Evolutionary conservation across 2,329 filamentous ascomycete genomes (phyloP), one percentile per base, ranked within the genome.

Genomic region (Aciculosporium take): DNA sequence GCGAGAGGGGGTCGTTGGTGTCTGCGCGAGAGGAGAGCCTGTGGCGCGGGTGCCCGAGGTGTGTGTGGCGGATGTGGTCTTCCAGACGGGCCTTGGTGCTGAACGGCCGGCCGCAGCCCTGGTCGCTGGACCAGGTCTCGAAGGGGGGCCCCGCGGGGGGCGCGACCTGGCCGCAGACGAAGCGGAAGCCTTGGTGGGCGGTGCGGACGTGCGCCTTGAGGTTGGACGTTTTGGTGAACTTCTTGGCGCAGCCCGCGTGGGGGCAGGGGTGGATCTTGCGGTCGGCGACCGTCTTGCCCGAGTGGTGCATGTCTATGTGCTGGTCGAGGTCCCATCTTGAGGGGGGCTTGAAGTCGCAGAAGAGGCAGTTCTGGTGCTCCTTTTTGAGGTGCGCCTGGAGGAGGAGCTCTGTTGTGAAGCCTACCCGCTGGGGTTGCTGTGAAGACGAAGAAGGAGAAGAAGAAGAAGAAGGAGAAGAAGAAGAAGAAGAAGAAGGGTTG

Each of bases 151-250:
- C 57, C 7, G 63, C 65, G 1, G 87, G 63, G 49, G n/a, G n/a
- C n/a, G 81, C 75, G 9, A 77, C 72, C 37, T 79, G 63, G 13
- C 84, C 84, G 53, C 89, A 95, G n/a, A 84, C 67, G 54, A 84
- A 95, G 8, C 78, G 77, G 49, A 78, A 66, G 15, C 84, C 81
- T 49, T 86, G 72, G 55, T 95, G 89, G 0, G 81, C 79, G 9
- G 75, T 79, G 43, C 81, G 79, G 41, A 89, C 68, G 55, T 96
- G 89, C 0, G 79, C 75, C 13, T 80, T 83, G 39, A 94, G 69
- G 52, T 94, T 95, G n/a, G 81, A 81, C 46, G 74, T 77, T 55
- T 82, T 84, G 15, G 84, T 88, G 60, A 95, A 95, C 41, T 69
- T 75, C 54, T 84, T 84, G 42, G 65, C 68, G 58, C 88, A 95